Conservation (phyloP, 192 early-diverging fungal genomes). For the Entophlyctis luteolus region DNA sequence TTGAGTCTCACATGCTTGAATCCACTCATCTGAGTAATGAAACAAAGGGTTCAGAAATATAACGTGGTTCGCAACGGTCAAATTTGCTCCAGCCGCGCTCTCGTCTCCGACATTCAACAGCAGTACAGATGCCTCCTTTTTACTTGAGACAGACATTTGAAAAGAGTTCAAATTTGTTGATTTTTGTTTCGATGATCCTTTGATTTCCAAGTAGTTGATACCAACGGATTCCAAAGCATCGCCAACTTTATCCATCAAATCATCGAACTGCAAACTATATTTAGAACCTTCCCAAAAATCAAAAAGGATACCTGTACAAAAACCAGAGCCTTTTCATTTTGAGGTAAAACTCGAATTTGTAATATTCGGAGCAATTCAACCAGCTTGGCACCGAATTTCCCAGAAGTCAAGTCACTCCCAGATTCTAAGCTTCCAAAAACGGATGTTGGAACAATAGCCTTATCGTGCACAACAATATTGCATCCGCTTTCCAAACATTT, state of each 20-base stretch:
- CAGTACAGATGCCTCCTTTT: constrained; percentile 25
- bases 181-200: constrained; percentile 31
- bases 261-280: constrained; percentile 25
- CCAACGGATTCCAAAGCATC: constrained; percentile 28
- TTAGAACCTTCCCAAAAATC: background rate
- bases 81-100: constrained; percentile 43
- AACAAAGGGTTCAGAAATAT: constrained; percentile 42
- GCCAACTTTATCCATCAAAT: constrained; percentile 33
- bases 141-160: constrained; percentile 23
- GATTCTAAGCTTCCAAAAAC: constrained; percentile 8
- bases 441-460: constrained; percentile 26
- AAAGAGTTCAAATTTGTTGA: constrained; percentile 25
- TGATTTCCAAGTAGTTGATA: constrained; percentile 35
- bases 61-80: constrained; percentile 45
- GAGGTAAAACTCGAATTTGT: constrained; percentile 1
- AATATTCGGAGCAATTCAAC: constrained; percentile 25
- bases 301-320: constrained; percentile 40
- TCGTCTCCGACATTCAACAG: constrained; percentile 43
- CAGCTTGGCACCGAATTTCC: constrained; percentile 36
- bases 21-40: constrained; percentile 29
- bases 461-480: constrained; percentile 32
- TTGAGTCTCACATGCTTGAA: constrained; percentile 38
- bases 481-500: constrained; percentile 33
- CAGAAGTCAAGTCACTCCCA: background rate
- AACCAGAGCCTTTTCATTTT: constrained; percentile 35